Evolutionary conservation across 139 green algal genomes (phyloP).

Genomic region (Volvox africanus): DNA sequence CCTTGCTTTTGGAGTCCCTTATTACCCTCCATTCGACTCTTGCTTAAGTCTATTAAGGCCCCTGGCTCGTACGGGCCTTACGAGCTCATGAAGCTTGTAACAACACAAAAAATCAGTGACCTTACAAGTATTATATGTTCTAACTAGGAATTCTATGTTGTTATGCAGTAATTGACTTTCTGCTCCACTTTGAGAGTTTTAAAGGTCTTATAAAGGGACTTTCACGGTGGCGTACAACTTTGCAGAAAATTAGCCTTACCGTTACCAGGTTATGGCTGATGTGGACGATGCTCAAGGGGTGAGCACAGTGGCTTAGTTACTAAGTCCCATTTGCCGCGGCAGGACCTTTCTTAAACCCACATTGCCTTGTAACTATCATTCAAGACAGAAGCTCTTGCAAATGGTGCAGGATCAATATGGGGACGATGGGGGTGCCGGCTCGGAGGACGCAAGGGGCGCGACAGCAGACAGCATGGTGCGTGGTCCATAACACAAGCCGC

Average conservation of each 20-base stretch:
- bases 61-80: too few relatives aligned
- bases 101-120: too few relatives aligned
- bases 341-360: background rate
- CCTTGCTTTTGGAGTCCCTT: too few relatives aligned
- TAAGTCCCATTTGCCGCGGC: conserved; percentile 9
- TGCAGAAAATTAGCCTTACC: background rate
- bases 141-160: too few relatives aligned
- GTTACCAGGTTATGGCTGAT: conserved; percentile 10
- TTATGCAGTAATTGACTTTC: background rate
- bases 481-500: background rate
- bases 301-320: background rate
- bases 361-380: background rate
- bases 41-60: too few relatives aligned
- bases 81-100: too few relatives aligned
- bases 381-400: background rate
- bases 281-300: conserved; percentile 19
- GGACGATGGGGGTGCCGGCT: background rate
- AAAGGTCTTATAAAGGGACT: conserved; percentile 1
- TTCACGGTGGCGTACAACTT: background rate
- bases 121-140: too few relatives aligned
- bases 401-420: conserved; percentile 4
- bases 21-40: too few relatives aligned
- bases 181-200: background rate
- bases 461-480: conserved; percentile 28
- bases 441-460: background rate